These are phyloP conservation scores for Baeospora myosura DNA, from an alignment of 1,284 basidiomycete species.

Conservation along the genomic window DNA sequence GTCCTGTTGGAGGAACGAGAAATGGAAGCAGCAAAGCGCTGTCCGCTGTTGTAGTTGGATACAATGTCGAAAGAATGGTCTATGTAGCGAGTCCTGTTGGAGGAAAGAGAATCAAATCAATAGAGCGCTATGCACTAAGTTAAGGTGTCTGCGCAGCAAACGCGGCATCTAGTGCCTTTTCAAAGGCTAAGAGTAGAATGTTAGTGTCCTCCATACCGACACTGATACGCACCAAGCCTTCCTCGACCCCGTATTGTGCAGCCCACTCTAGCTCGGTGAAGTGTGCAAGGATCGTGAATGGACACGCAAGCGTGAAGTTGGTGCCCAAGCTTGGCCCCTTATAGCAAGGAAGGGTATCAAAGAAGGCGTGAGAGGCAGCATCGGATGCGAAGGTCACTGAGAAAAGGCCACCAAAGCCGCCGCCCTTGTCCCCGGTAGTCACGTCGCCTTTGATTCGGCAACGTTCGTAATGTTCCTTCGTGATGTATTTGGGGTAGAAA, in stretches of 20 bases:
- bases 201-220: slow-evolving; percentile 84
- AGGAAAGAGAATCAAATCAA: slow-evolving; percentile 8
- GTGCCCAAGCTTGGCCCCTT: slow-evolving; percentile 96
- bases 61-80: slow-evolving; percentile 11
- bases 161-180: slow-evolving; percentile 62
- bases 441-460: slow-evolving; percentile 43
- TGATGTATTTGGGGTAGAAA: slow-evolving; percentile 85
- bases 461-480: slow-evolving; percentile 65
- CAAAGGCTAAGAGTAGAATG: slow-evolving; percentile 57
- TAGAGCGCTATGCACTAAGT: not conserved
- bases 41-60: slow-evolving; percentile 25
- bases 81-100: slow-evolving; percentile 14
- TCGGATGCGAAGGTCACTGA: slow-evolving; percentile 78
- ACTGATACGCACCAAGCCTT: slow-evolving; percentile 79
- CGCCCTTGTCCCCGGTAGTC: slow-evolving; percentile 26
- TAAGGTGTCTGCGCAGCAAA: not conserved
- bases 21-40: not conserved
- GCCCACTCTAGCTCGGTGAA: slow-evolving; percentile 93
- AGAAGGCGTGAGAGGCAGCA: slow-evolving; percentile 76
- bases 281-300: slow-evolving; percentile 92
- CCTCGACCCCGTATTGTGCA: slow-evolving; percentile 77
- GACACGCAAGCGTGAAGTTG: slow-evolving; percentile 91
- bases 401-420: slow-evolving; percentile 90
- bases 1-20: slow-evolving; percentile 15
- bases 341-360: slow-evolving; percentile 74